Percentiles rank a stretch among this genome's conserved stretches.
Conservation (phyloP, 148 eudicot species). For the Arbutus unedo region DNA sequence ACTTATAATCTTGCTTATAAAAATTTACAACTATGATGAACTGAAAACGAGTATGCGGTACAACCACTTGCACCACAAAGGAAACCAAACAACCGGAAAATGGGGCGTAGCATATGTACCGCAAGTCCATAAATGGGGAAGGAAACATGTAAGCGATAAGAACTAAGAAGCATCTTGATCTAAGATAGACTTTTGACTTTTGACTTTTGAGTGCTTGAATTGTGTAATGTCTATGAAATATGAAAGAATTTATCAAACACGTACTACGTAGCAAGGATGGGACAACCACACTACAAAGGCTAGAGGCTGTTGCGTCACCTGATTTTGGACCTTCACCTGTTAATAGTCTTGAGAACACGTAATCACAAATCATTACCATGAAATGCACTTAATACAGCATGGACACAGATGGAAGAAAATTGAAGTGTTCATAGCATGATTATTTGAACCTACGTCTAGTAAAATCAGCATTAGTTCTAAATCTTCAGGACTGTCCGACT, state of each 20-base stretch:
- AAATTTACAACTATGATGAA: background rate
- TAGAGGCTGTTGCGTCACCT: background rate
- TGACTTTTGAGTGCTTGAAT: background rate
- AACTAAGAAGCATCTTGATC: background rate
- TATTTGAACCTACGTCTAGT: background rate
- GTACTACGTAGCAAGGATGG: background rate
- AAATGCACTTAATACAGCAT: constrained; percentile 4
- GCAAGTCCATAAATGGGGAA: background rate
- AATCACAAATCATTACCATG: background rate
- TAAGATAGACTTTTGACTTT: background rate
- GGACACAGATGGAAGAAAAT: background rate
- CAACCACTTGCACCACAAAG: background rate
- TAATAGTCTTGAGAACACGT: background rate
- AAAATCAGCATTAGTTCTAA: background rate
- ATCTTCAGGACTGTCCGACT: background rate
- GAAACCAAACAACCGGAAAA: background rate
- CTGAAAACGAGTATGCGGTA: background rate
- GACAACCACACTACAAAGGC: background rate
- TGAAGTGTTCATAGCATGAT: background rate
- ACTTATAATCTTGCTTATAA: background rate
- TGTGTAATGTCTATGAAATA: background rate
- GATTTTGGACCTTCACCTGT: background rate
- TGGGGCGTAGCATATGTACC: background rate
- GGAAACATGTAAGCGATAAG: background rate
- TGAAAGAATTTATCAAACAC: background rate